These are phyloP conservation scores for Epichloe amarillans DNA, from an alignment of 2,329 filamentous ascomycete species.

Conservation along the genomic window DNA sequence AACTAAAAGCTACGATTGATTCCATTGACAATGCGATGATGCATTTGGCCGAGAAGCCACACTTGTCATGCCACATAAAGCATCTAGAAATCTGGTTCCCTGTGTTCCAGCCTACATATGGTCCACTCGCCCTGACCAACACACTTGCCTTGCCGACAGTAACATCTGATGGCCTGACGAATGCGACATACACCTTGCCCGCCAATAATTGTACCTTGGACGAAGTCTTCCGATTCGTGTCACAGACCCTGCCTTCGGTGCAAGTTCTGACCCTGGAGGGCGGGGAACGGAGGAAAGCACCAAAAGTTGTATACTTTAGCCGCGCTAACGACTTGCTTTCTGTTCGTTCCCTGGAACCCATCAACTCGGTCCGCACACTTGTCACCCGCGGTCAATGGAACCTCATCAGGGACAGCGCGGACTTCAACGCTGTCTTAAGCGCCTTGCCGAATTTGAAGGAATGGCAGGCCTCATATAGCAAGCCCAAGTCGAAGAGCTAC, in stretches of 20 bases:
- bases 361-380: slow-evolving; percentile 46
- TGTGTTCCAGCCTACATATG: slow-evolving; percentile 49
- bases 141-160: slow-evolving; percentile 36
- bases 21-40: slow-evolving; percentile 44
- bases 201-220: slow-evolving; percentile 56
- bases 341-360: slow-evolving; percentile 16
- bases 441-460: slow-evolving; percentile 53
- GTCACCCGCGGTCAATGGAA: slow-evolving; percentile 70
- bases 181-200: slow-evolving; percentile 44
- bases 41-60: slow-evolving; percentile 46
- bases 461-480: slow-evolving; percentile 53
- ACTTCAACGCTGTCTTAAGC: slow-evolving; percentile 47
- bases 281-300: slow-evolving; percentile 64
- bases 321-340: slow-evolving; percentile 9
- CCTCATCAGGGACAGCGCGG: slow-evolving; percentile 48
- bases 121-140: slow-evolving; percentile 28
- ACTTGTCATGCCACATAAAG: slow-evolving; percentile 51
- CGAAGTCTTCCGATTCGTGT: slow-evolving; percentile 54
- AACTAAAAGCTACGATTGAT: slow-evolving; percentile 57
- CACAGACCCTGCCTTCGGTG: slow-evolving; percentile 43
- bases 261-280: slow-evolving; percentile 60
- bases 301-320: slow-evolving; percentile 38
- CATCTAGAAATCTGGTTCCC: slow-evolving; percentile 71
- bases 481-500: slow-evolving; percentile 62
- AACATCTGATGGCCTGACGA: slow-evolving; percentile 41